Conservation (phyloP, 176 grass and related monocot genomes). For the Elaeis guineensis region DNA sequence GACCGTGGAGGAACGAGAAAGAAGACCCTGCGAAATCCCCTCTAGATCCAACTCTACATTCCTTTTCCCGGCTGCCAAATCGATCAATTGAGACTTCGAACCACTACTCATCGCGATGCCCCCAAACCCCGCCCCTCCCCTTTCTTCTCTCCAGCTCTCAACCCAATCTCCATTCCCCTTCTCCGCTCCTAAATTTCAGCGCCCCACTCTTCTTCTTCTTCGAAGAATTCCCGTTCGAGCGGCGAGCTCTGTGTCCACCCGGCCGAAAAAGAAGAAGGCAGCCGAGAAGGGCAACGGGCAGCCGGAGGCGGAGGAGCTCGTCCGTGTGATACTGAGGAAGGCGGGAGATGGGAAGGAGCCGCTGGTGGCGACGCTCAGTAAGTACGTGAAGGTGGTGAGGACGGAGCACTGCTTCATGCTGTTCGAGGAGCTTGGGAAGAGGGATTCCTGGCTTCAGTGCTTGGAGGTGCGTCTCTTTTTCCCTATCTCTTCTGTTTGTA, state of each 20-base stretch:
- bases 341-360: constrained; percentile 55
- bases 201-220: constrained; percentile 5
- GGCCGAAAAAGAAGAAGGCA: constrained; percentile 4
- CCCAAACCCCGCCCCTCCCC: too few relatives aligned
- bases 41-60: too few relatives aligned
- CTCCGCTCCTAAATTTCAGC: background rate
- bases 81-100: too few relatives aligned
- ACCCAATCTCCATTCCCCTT: too few relatives aligned
- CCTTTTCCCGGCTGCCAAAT: too few relatives aligned
- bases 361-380: constrained; percentile 59
- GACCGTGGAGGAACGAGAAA: too few relatives aligned
- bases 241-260: constrained; percentile 10
- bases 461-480: constrained; percentile 45
- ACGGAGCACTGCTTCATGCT: constrained; percentile 90
- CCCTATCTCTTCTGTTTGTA: too few relatives aligned
- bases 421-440: constrained; percentile 89
- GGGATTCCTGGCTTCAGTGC: constrained; percentile 83
- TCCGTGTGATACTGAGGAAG: constrained; percentile 51
- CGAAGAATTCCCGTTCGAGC: background rate
- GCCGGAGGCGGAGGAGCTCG: constrained; percentile 45
- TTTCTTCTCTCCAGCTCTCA: too few relatives aligned
- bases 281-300: constrained; percentile 15
- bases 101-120: too few relatives aligned
- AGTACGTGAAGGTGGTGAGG: constrained; percentile 65
- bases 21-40: too few relatives aligned